These are phyloP conservation scores for Termitomyces sp. DNA, from an alignment of 768 basidiomycete genomes.

Conservation along the genomic window DNA sequence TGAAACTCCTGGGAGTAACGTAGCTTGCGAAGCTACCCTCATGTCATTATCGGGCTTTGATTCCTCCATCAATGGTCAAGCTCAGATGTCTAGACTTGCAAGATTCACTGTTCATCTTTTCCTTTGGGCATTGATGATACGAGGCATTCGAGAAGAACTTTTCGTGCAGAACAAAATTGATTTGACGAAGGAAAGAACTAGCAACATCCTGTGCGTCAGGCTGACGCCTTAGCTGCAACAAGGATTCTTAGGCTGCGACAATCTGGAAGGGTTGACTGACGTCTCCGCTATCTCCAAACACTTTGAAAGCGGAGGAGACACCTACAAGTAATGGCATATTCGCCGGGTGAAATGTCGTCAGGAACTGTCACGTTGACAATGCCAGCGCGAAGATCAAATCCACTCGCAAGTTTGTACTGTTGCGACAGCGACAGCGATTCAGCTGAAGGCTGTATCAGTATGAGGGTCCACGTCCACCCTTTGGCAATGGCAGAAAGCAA, in stretches of 20 bases:
- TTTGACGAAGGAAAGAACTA: background rate
- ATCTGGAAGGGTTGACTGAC: slow-evolving; percentile 36
- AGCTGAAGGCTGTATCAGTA: background rate
- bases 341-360: background rate
- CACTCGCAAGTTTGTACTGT: slow-evolving; percentile 19
- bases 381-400: slow-evolving; percentile 32
- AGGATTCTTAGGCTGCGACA: background rate
- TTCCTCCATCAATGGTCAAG: background rate
- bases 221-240: background rate
- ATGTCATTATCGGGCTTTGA: background rate
- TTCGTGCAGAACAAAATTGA: background rate
- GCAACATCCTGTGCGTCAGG: background rate
- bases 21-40: background rate
- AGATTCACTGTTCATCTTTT: background rate
- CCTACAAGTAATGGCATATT: background rate
- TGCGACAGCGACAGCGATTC: too few species aligned
- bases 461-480: background rate
- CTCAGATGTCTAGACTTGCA: background rate
- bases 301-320: background rate
- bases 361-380: slow-evolving; percentile 29
- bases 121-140: background rate
- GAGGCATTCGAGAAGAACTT: background rate
- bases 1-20: background rate
- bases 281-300: slow-evolving; percentile 49
- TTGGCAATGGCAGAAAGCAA: slow-evolving; percentile 9